Conservation (phyloP, 345 rosid species). For the Melastoma malabathricum region DNA sequence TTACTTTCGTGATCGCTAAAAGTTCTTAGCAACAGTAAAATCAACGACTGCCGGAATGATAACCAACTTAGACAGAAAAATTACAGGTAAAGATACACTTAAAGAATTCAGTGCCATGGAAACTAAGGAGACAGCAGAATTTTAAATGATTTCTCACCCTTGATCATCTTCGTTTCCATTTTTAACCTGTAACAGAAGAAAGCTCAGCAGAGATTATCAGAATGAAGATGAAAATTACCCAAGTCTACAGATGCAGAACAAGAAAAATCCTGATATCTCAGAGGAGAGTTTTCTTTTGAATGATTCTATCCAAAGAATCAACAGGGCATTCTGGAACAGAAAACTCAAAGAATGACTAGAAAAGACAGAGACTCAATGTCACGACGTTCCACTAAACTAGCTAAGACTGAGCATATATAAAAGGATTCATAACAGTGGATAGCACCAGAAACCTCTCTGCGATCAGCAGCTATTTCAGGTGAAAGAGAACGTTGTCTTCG, state of each 20-base stretch:
- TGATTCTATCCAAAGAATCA: too few relatives aligned
- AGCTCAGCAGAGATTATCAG: slow-evolving; percentile 1
- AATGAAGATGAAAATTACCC: neutral
- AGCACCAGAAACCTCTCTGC: slow-evolving; percentile 56
- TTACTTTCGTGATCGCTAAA: too few relatives aligned
- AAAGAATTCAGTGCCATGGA: neutral
- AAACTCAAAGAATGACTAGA: neutral
- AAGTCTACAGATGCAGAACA: neutral
- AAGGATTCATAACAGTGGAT: slow-evolving; percentile 8
- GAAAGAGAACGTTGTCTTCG: slow-evolving; percentile 51
- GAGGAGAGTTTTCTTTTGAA: too few relatives aligned
- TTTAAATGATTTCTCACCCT: slow-evolving; percentile 18
- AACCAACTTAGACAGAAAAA: neutral
- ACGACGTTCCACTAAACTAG: neutral
- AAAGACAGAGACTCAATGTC: neutral
- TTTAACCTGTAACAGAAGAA: slow-evolving; percentile 27
- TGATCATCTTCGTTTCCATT: slow-evolving; percentile 32
- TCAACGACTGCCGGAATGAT: neutral
- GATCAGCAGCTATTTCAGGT: slow-evolving; percentile 25
- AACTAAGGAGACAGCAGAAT: slow-evolving; percentile 1
- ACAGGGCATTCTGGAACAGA: too few relatives aligned
- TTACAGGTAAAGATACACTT: neutral
- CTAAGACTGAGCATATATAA: neutral
- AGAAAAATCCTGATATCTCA: neutral
- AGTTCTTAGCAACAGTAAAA: neutral